Evolutionary conservation across 2,329 filamentous ascomycete genomes (phyloP), one percentile per base, ranked within the genome.

Genomic region (Calonectria montana): DNA sequence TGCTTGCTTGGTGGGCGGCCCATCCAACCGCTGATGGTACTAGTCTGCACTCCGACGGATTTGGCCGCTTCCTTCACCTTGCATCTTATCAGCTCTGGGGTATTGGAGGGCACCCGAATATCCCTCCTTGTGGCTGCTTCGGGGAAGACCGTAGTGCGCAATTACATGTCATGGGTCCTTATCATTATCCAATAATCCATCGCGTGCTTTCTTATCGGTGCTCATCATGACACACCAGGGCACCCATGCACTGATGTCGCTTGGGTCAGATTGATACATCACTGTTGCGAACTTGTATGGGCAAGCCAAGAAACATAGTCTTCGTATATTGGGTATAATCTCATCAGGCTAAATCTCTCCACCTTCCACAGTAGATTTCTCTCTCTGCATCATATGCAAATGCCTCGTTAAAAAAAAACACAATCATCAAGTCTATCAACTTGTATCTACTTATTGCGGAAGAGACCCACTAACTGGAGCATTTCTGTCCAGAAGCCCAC

Each of bases 401-500:
- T 43, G n/a, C 37, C 25, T 43, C 57, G 45, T 50, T 25, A 39
- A 37, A 27, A 50, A 16, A 39, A 23, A 27, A 15, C 37, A 53
- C n/a, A 5, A 15, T 43, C 31, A 73, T 72, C 50, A 73, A 70
- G 13, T 45, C 68, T 16, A 55, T 41, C 18, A 35, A 35, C 31
- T 35, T 35, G 31, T 35, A 12, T 29, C 39, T 65, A 63, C 66
- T 63, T 71, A 2, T 70, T 77, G 31, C 68, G 61, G 57, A 64
- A 35, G 18, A 79, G 66, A 18, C 77, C 73, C 27, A 79, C 10
- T 12, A 79, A 18, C 59, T 73, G 55, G n/a, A 81, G 73, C 76
- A 91, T 84, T 75, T 91, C 89, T 16, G 78, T 82, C 88, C 89
- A 90, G 83, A 91, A 91, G 6, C 87, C 84, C n/a, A 86, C 80